Base-by-base conservation (phyloP, 306 rosid species). In the Cucurbita maxima region DNA sequence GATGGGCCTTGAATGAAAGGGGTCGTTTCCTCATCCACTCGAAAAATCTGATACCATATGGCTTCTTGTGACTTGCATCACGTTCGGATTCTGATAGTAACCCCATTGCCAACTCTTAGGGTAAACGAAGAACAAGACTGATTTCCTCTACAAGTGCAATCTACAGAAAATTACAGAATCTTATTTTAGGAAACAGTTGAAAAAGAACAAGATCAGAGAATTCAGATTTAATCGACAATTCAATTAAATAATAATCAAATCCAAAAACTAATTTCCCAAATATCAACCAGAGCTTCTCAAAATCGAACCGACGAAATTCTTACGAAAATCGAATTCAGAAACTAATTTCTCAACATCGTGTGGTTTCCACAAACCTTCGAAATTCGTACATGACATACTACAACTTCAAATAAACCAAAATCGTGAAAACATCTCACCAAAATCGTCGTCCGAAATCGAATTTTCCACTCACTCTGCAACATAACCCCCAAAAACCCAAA, bases 1-100 rank as follows among this genome's bases (percentile, higher is more conserved):
- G 99, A 82, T 91, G 87, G 72, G 96, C 83, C 84, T 85, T 89
- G 86, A 76, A 91, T 62, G 99, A 95, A 81, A 91, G 64, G 5
- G 83, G 82, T n/a, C 88, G 79, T 79, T 83, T 86, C 73, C 81
- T 85, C 16, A 87, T 61, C 72, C 69, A 75, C 86, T 95, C 88
- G 1, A 91, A 45, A 48, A 87, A 77, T 69, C 81, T 51, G 64
- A 84, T 80, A 36, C 97, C 99, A 22, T 58, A 51, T 1, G 96
- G 96, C 78, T 88, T 91, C 59, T 62, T 62, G 73, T 71, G 37
- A 81, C 77, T 58, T 44, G 67, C 80, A 75, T 81, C 81, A n/a
- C 71, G 37, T 8, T 48, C 58, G 6, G 77, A 59, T 76, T 86
- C 96, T 62, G 83, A 63, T 56, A 79, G 47, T 43, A 92, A 82